Conservation (phyloP, 148 eudicot genomes). For the Chenopodium quinoa region DNA sequence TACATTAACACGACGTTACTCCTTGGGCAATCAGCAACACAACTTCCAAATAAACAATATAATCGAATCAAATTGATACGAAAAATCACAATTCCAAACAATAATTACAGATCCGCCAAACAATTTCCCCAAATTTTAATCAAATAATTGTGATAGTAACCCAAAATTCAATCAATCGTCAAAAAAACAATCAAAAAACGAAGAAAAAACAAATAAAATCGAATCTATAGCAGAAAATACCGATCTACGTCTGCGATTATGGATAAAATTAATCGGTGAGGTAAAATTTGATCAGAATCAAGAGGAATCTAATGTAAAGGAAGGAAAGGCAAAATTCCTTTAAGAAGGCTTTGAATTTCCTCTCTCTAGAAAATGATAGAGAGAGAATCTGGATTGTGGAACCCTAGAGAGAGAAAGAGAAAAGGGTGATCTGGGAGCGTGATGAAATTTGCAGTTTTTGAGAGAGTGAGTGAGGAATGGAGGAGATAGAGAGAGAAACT, state of each 20-base stretch:
- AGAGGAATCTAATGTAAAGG: constrained; percentile 11
- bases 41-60: constrained; percentile 3
- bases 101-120: constrained; percentile 21
- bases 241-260: constrained; percentile 8
- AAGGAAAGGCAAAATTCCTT: neutral
- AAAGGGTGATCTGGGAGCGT: neutral
- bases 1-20: constrained; percentile 21
- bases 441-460: neutral
- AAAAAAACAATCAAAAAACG: neutral
- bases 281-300: constrained; percentile 18
- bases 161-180: neutral
- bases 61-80: constrained; percentile 1
- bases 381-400: constrained; percentile 21
- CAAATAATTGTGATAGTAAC: neutral
- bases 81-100: neutral
- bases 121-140: neutral
- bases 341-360: neutral
- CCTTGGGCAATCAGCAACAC: constrained; percentile 1
- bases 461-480: neutral
- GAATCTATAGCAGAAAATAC: neutral
- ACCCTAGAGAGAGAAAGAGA: constrained; percentile 40
- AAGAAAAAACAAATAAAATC: neutral
- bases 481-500: constrained; percentile 2
- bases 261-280: neutral
- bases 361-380: neutral